These are phyloP conservation scores for Mariannaea elegans DNA, from an alignment of 2,329 filamentous ascomycete species.

Conservation along the genomic window DNA sequence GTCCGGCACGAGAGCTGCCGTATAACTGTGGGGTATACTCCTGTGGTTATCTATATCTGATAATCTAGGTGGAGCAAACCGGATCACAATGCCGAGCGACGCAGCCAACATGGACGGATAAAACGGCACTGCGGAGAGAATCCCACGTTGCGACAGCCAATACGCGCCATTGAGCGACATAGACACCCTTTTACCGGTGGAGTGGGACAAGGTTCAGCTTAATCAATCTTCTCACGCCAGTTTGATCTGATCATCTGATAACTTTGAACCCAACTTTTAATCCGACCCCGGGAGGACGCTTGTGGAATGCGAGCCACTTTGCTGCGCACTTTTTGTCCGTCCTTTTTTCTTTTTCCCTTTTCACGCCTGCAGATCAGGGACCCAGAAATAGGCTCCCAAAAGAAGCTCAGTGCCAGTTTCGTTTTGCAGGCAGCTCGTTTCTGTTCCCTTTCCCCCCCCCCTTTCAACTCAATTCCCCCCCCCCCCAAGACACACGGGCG, in stretches of 20 bases:
- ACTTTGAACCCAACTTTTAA: neutral
- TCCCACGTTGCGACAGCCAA: slow-evolving; percentile 10
- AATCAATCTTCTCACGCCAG: neutral
- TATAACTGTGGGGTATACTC: slow-evolving; percentile 1
- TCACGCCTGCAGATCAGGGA: neutral
- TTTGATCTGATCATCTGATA: slow-evolving; percentile 22
- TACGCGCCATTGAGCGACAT: neutral
- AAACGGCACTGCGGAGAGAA: slow-evolving; percentile 11
- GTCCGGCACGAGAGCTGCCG: slow-evolving; percentile 6
- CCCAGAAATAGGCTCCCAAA: too few relatives aligned
- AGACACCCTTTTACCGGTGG: neutral
- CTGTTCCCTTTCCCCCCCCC: neutral
- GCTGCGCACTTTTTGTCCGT: neutral
- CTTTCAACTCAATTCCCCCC: neutral
- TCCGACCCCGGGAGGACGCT: too few relatives aligned
- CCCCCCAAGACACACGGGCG: too few relatives aligned
- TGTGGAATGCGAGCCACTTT: neutral
- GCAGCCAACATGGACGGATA: slow-evolving; percentile 2
- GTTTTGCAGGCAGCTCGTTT: too few relatives aligned
- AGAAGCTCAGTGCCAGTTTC: too few relatives aligned
- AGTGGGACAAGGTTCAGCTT: neutral
- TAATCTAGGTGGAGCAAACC: slow-evolving; percentile 18
- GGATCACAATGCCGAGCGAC: neutral
- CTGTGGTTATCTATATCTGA: slow-evolving; percentile 17
- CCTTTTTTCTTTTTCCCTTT: neutral